These are phyloP conservation scores for Aspergillus sparsus DNA, from an alignment of 495 filamentous ascomycete genomes.

Conservation along the genomic window DNA sequence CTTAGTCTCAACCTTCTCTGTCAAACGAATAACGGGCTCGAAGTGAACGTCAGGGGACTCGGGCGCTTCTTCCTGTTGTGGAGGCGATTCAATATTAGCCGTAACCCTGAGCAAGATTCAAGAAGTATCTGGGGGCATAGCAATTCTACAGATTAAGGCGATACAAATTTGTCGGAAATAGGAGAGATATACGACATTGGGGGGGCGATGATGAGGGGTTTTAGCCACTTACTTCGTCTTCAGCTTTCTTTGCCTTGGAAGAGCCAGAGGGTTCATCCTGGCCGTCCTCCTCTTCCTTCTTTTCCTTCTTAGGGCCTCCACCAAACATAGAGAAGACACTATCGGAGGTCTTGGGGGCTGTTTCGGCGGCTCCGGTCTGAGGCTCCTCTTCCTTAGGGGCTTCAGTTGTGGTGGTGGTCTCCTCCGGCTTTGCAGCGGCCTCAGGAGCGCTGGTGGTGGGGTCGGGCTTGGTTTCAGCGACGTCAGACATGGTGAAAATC, in stretches of 20 bases:
- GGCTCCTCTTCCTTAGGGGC: slow-evolving; percentile 37
- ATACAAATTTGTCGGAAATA: slow-evolving; percentile 18
- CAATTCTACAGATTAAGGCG: not conserved
- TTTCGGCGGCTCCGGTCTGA: slow-evolving; percentile 41
- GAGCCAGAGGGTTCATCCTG: slow-evolving; percentile 80
- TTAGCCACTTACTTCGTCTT: slow-evolving; percentile 47
- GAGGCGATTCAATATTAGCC: not conserved
- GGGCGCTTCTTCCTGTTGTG: slow-evolving; percentile 61
- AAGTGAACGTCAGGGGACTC: slow-evolving; percentile 94
- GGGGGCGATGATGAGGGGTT: too few relatives aligned
- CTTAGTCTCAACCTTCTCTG: slow-evolving; percentile 93
- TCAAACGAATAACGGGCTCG: slow-evolving; percentile 91
- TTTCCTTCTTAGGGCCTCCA: slow-evolving; percentile 78
- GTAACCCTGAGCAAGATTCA: not conserved
- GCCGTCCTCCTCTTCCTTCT: slow-evolving; percentile 80
- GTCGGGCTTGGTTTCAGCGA: slow-evolving; percentile 51
- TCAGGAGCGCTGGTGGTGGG: slow-evolving; percentile 48
- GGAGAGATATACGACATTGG: not conserved
- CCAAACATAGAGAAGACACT: slow-evolving; percentile 98
- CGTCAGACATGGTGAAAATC: slow-evolving; percentile 48
- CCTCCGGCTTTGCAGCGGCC: slow-evolving; percentile 40
- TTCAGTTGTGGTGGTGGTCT: slow-evolving; percentile 36
- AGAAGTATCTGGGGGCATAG: not conserved
- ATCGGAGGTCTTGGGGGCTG: slow-evolving; percentile 61
- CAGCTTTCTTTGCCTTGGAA: slow-evolving; percentile 77